phyloP scores from a whole-genome alignment of 768 basidiomycete species.

The Mycena vulgaris region DNA sequence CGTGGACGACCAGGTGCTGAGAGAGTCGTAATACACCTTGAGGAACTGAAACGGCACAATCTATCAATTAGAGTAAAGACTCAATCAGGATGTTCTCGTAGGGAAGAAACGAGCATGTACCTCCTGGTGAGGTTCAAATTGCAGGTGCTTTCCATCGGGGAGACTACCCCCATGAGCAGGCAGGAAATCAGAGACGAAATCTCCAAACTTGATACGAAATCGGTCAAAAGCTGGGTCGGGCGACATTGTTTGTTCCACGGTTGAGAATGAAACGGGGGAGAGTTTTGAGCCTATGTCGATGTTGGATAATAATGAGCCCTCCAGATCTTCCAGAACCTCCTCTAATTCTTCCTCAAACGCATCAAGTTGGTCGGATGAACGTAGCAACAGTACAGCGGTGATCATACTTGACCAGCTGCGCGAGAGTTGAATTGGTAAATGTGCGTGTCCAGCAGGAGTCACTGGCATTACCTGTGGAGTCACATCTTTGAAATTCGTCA shows the following conservation, averaged over 20 bases:
- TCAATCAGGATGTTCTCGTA: not conserved
- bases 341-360: not conserved
- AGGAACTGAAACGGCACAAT: slow-evolving; percentile 1
- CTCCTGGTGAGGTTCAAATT: not conserved
- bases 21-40: too few relatives aligned
- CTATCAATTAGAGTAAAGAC: not conserved
- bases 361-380: slow-evolving; percentile 21
- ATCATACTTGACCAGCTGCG: slow-evolving; percentile 7
- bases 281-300: slow-evolving; percentile 11
- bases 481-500: too few relatives aligned
- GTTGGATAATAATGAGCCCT: slow-evolving; percentile 1
- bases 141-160: not conserved
- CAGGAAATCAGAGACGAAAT: slow-evolving; percentile 1
- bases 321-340: not conserved
- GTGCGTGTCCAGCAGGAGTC: too few relatives aligned
- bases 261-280: not conserved
- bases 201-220: slow-evolving; percentile 4
- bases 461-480: slow-evolving; percentile 29
- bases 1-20: too few relatives aligned
- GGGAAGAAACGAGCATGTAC: not conserved
- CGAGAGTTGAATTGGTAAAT: not conserved
- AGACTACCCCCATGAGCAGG: not conserved
- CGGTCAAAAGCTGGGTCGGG: not conserved
- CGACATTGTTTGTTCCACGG: not conserved
- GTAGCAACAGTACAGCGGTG: slow-evolving; percentile 4